Base-by-base conservation (phyloP, 306 rosid species). In the Fagus crenata region DNA sequence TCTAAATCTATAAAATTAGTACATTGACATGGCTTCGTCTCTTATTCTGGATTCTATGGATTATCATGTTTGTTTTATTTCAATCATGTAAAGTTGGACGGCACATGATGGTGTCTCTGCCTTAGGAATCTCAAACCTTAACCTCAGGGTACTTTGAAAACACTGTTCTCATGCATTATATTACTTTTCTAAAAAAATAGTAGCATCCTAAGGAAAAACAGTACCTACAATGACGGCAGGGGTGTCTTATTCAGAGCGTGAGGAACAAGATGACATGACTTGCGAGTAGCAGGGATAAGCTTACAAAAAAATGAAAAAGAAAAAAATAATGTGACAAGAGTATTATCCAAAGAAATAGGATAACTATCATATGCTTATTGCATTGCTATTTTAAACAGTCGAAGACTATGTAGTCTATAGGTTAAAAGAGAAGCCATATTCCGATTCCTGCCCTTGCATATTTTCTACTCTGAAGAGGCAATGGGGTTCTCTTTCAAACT, bases 11-110 rank as follows among this genome's bases (percentile, higher is more conserved):
- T 22, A 70, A 74, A 37, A 36, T 55, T 7, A 49, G 77, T 61
- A 69, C 80, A 76, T 71, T 8, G 42, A 67, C 86, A 67, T 69
- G 80, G 77, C 84, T 78, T 85, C 74, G 82, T 80, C 81, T 76
- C 82, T 85, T 78, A 77, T 80, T 82, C 81, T 83, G 56, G 81
- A 84, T 86, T 77, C 85, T 72, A 76, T 77, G 87, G 46, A 83
- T 73, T 69, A 58, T 72, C 59, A 76, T 75, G 65, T 54, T 83
- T 4, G 74, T 43, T 76, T 77, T 78, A 81, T 81, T 72, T 63
- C 81, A 83, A 83, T 78, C 78, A 74, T 78, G 75, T 75, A 40
- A 60, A 71, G 76, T 64, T 74, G 76, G 78, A 64, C 69, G 85
- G 71, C 76, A 64, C 49, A 84, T 90, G 83, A 82, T 87, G 84